These are phyloP conservation scores for Apiotrichum laibachii DNA, from an alignment of 1,284 basidiomycete genomes.

Conservation along the genomic window DNA sequence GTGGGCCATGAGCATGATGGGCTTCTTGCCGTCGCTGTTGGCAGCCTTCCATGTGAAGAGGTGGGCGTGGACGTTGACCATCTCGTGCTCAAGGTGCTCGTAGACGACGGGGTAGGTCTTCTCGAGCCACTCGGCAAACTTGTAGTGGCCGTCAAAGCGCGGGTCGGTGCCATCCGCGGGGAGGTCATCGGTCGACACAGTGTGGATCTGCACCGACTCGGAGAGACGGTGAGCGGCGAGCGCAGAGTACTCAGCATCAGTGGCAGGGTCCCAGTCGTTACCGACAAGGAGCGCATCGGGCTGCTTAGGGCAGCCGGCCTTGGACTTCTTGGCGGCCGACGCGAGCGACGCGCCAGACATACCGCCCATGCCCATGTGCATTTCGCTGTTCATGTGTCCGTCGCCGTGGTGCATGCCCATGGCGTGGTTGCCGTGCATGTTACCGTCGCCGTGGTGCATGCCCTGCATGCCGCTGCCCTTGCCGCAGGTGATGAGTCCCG, in stretches of 20 bases:
- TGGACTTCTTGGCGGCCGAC: background rate
- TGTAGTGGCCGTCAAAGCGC: conserved; percentile 43
- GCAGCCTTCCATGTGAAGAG: conserved; percentile 50
- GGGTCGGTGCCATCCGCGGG: conserved; percentile 38
- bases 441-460: background rate
- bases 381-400: background rate
- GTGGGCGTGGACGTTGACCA: conserved; percentile 51
- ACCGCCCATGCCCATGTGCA: background rate
- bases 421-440: background rate
- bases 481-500: conserved; percentile 4
- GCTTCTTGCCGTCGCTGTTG: conserved; percentile 39
- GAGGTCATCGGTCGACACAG: conserved; percentile 52
- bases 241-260: conserved; percentile 33
- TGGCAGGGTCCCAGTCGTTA: conserved; percentile 35
- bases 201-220: conserved; percentile 45
- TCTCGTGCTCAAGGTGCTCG: conserved; percentile 44
- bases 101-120: conserved; percentile 49
- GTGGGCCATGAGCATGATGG: conserved; percentile 54
- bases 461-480: background rate
- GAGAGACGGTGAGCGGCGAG: conserved; percentile 41
- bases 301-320: conserved; percentile 33
- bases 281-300: conserved; percentile 32
- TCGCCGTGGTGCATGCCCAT: background rate
- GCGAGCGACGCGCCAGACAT: background rate
- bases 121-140: conserved; percentile 49